Conservation (phyloP, 1,139 yeast species). For the Taphrina wiesneri region DNA sequence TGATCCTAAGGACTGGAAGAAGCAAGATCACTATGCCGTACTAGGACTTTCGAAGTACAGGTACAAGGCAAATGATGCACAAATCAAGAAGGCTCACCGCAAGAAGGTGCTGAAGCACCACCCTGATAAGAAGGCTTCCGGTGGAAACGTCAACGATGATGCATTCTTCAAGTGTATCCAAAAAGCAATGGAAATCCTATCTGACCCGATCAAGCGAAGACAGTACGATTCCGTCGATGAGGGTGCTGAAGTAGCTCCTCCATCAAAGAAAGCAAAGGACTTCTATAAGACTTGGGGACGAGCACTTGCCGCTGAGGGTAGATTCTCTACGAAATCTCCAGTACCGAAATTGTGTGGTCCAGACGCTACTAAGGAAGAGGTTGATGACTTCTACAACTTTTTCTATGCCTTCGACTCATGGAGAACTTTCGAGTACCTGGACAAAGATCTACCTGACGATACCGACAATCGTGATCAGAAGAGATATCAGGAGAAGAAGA, state of each 20-base stretch:
- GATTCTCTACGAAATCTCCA: conserved; percentile 89
- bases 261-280: conserved; percentile 52
- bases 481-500: conserved; percentile 97
- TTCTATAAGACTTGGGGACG: conserved; percentile 89
- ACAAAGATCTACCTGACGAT: conserved; percentile 99
- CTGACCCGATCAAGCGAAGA: conserved; percentile 81
- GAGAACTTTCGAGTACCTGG: conserved; percentile 97
- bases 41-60: conserved; percentile 90
- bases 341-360: conserved; percentile 77
- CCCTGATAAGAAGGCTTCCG: conserved; percentile 94
- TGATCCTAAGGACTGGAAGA: conserved; percentile 95
- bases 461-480: conserved; percentile 98
- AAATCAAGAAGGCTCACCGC: conserved; percentile 91
- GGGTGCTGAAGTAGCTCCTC: conserved; percentile 80
- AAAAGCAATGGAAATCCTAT: conserved; percentile 87
- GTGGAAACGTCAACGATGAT: conserved; percentile 86
- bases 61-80: conserved; percentile 88
- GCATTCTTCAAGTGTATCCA: conserved; percentile 98
- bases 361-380: conserved; percentile 72
- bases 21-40: conserved; percentile 93
- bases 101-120: conserved; percentile 95
- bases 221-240: conserved; percentile 96
- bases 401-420: conserved; percentile 97
- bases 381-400: conserved; percentile 83
- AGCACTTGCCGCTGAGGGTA: conserved; percentile 82